A percentile compares a stretch with the other conserved stretches of the same genome.
Conservation (phyloP, 768 basidiomycete species). For the Boletus vinaceobasis region DNA sequence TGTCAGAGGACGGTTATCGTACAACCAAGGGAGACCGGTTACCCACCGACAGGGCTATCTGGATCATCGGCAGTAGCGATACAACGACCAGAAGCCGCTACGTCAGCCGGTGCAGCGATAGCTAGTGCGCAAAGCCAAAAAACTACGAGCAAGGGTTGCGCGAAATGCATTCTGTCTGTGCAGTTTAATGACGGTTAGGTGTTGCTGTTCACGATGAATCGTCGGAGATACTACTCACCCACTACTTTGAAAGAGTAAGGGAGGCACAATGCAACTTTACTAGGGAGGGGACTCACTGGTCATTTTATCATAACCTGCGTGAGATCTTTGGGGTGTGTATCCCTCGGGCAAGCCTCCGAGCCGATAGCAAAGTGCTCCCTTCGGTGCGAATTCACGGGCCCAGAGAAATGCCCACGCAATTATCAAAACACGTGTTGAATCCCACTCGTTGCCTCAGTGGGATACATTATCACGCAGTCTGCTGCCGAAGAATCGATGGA, state of each 20-base stretch:
- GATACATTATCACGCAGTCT: neutral
- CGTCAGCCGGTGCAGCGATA: neutral
- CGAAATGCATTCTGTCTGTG: constrained; percentile 2
- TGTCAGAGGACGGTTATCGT: neutral
- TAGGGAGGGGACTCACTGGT: neutral
- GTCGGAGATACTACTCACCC: neutral
- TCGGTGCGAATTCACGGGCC: neutral
- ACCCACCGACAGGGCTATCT: neutral
- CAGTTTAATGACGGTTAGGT: neutral
- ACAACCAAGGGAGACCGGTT: neutral
- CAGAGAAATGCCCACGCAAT: neutral
- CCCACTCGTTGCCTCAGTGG: neutral
- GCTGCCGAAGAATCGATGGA: neutral
- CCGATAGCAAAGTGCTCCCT: neutral
- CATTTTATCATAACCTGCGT: neutral
- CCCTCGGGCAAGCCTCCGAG: neutral
- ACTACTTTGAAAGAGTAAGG: neutral
- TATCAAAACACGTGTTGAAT: neutral
- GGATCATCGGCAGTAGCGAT: too few species aligned
- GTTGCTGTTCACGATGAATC: neutral
- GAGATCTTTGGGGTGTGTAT: neutral
- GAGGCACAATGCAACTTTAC: neutral
- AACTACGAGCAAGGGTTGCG: neutral
- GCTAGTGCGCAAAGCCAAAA: neutral
- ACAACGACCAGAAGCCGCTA: rapidly evolving